Base-by-base conservation (phyloP, 768 basidiomycete genomes). In the Cytidiella melzeri region DNA sequence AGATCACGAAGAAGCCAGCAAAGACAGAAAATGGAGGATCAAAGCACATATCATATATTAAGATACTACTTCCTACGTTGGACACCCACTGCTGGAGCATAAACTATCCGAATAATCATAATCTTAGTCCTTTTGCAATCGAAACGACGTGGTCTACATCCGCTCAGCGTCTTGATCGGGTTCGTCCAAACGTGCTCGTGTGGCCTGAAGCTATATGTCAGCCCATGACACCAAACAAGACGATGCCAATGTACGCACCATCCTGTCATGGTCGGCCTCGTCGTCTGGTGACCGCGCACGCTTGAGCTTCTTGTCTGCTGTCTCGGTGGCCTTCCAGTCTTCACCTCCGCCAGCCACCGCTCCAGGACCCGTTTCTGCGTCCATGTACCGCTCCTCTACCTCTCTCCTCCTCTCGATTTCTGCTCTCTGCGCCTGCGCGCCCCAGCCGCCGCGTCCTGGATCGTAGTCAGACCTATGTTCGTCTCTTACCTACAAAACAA, bases 381-480 rank as follows among this genome's bases (percentile, higher is more conserved):
- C 91, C 2, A 76, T 77, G 66, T 94, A 95, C 13, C 92, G 81
- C 62, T 90, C 88, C 64, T 93, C 91, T 30, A 88, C 83, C 60
- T 90, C 84, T 57, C 81, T 77, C 63, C 87, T 75, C 58, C 92
- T 74, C 57, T 89, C 86, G 34, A 81, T 73, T 64, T 90, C 87
- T 42, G 74, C 47, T 52, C 77, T 70, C 60, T 92, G 88, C 4
- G 87, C 83, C 54, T 90, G 89, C 4, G 91, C 92, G 57, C 91
- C 92, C 90, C 88, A 94, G 30, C 89, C 91, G 44, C 96, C 96
- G 43, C 96, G 81, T 27, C 96, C 96, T 48, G 92, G 85, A 64
- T 98, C 93, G 62, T 94, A 99, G 66, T 98, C 95, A 62, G 94
- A 86, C 54, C 96, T 72, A 64, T 96, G 96, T 63, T 99, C 96